These are phyloP conservation scores for Coniferiporia weirii DNA, from an alignment of 1,284 basidiomycete species.

Conservation along the genomic window DNA sequence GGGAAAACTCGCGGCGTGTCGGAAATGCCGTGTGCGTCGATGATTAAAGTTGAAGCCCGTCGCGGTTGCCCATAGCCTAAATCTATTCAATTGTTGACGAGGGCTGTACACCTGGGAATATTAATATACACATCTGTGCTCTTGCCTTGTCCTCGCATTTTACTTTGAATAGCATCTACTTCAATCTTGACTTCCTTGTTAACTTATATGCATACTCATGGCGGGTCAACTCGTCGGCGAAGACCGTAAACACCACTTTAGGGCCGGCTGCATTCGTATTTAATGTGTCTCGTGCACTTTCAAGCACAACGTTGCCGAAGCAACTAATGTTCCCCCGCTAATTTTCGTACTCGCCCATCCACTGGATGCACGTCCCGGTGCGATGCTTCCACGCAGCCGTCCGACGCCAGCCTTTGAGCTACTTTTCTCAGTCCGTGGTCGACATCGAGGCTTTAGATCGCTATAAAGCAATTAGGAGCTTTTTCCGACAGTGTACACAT, in stretches of 20 bases:
- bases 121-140: too few species aligned
- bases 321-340: too few species aligned
- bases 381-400: neutral
- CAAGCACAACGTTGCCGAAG: too few species aligned
- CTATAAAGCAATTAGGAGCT: conserved; percentile 44
- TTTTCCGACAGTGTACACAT: conserved; percentile 35
- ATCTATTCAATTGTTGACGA: too few species aligned
- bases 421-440: conserved; percentile 14
- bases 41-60: neutral
- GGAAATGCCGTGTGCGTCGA: neutral
- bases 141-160: too few species aligned
- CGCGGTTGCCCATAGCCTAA: too few species aligned
- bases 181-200: neutral
- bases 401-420: neutral
- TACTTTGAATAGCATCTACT: neutral
- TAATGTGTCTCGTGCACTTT: too few species aligned
- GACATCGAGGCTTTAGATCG: conserved; percentile 36
- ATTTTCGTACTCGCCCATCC: neutral
- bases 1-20: neutral
- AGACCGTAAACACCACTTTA: too few species aligned
- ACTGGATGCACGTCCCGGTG: neutral
- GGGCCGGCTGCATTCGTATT: too few species aligned
- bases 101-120: too few species aligned
- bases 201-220: too few species aligned
- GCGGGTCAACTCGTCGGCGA: too few species aligned